These are phyloP conservation scores for Phytophthora europaea DNA, from an alignment of 352 stramenopile genomes.

Conservation along the genomic window DNA sequence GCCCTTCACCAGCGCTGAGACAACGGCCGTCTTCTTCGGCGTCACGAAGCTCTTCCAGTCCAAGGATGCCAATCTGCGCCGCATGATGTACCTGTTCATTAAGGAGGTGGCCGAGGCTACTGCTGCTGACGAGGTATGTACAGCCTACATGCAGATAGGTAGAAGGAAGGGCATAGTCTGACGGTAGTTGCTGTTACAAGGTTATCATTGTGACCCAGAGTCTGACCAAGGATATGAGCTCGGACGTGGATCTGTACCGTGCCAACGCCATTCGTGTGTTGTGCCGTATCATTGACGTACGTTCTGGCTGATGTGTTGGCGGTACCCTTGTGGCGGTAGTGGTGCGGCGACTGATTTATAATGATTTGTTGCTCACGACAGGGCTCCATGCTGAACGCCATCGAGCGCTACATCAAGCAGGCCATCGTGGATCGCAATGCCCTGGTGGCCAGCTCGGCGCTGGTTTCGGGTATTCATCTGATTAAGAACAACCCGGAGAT, in stretches of 20 bases:
- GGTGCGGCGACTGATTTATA: conserved; percentile 18
- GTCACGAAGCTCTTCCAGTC: conserved; percentile 99
- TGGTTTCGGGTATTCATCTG: conserved; percentile 97
- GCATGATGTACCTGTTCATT: conserved; percentile 99
- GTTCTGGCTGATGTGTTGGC: conserved; percentile 11
- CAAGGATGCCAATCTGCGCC: conserved; percentile 96
- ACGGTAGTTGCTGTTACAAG: conserved; percentile 71
- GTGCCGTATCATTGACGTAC: conserved; percentile 94
- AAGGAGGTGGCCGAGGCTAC: conserved; percentile 97
- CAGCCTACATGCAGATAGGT: not conserved
- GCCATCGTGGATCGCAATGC: conserved; percentile 99
- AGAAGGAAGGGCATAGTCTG: conserved; percentile 4
- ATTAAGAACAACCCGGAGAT: conserved; percentile 95
- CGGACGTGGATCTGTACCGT: conserved; percentile 97
- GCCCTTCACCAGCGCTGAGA: conserved; percentile 96
- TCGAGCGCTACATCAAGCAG: conserved; percentile 99
- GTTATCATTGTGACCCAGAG: conserved; percentile 99
- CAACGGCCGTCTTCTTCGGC: conserved; percentile 99
- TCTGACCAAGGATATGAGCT: conserved; percentile 99
- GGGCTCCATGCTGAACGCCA: conserved; percentile 92
- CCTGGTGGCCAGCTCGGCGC: conserved; percentile 96
- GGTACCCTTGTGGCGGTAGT: not conserved
- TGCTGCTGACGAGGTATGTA: conserved; percentile 79
- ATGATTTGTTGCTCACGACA: conserved; percentile 23
- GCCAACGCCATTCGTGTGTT: conserved; percentile 99